Base-by-base conservation (phyloP, 1,284 basidiomycete genomes). In the Abortiporus biennis region DNA sequence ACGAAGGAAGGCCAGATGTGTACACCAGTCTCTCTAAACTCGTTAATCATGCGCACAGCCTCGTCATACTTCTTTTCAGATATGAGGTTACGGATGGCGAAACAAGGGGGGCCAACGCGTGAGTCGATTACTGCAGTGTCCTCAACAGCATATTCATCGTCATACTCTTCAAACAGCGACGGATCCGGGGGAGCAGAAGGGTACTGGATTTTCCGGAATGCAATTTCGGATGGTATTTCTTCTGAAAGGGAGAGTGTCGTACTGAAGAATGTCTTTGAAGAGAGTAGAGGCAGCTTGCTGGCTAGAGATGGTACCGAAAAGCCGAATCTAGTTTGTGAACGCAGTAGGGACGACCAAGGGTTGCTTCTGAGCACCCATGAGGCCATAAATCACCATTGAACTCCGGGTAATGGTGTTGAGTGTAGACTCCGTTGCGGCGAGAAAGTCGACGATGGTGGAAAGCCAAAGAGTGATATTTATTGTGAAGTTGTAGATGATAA, bases 1-100 rank as follows among this genome's bases (percentile, higher is more conserved):
- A 55, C 39, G 11, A 42, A 36, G 40, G 62, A 51, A 3, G 47
- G 54, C 2, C 54, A 52, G 29, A 71, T 63, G 3, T 45, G 35
- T 12, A 62, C 46, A n/a, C 63, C 62, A 36, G 58, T 46, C 13
- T 57, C 52, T 12, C 50, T 47, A 35, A 70, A 47, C 44, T 64
- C 65, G 27, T 51, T 47, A 15, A 57, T 55, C 1, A 68, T 46
- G 6, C 47, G 47, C 12, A 51, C 44, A 3, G 62, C 63, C 19
- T 56, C 56, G 6, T 25, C 42, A 27, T 45, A 59, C 4, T 53
- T 49, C n/a, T 44, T 42, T 6, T 42, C 29, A 11, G 27, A 13
- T 3, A 58, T 47, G 1, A 64, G 53, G 2, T 35, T 36, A 6
- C 46, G 27, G 5, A 64, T 56, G 12, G 56, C 12, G 11, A 25